A percentile compares a stretch with the other conserved stretches of the same genome.
These are phyloP conservation scores for Acarospora socialis DNA, from an alignment of 2,329 filamentous ascomycete genomes.

Conservation along the genomic window DNA sequence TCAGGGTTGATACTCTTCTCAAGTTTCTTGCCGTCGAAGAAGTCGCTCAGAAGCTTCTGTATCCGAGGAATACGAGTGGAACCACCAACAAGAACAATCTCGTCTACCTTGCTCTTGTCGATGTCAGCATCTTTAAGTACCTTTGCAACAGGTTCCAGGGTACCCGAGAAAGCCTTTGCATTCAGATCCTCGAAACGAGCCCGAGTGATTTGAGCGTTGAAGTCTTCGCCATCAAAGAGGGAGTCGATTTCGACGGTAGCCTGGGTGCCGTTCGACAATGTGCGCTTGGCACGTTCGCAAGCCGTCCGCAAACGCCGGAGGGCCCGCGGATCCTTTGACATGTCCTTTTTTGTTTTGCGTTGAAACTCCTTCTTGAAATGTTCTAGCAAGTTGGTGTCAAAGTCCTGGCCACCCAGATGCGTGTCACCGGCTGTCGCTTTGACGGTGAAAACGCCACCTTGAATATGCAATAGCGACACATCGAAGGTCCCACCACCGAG, in stretches of 20 bases:
- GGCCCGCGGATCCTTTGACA: conserved; percentile 74
- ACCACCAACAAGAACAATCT: conserved; percentile 97
- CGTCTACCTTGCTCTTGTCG: conserved; percentile 84
- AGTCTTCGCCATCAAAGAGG: conserved; percentile 94
- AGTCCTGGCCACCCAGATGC: conserved; percentile 88
- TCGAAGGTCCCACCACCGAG: conserved; percentile 99
- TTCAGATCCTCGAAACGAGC: conserved; percentile 98
- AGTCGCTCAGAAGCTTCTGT: conserved; percentile 97
- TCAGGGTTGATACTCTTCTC: conserved; percentile 99
- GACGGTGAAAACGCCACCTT: conserved; percentile 98
- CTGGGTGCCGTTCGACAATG: conserved; percentile 91
- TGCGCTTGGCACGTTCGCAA: conserved; percentile 99
- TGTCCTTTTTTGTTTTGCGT: conserved; percentile 64
- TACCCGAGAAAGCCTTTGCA: conserved; percentile 85
- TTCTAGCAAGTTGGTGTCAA: conserved; percentile 89
- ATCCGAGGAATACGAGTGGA: conserved; percentile 98
- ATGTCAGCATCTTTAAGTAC: conserved; percentile 85
- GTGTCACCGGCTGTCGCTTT: conserved; percentile 97
- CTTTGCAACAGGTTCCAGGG: conserved; percentile 88
- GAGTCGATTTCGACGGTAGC: conserved; percentile 98
- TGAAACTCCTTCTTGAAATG: conserved; percentile 95
- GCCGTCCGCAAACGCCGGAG: conserved; percentile 92
- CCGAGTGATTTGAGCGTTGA: conserved; percentile 93
- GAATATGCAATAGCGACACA: conserved; percentile 97
- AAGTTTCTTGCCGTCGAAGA: conserved; percentile 99